Evolutionary conservation across 139 green algal species (phyloP).

Genomic region (Chlamydomonas schloesseri): DNA sequence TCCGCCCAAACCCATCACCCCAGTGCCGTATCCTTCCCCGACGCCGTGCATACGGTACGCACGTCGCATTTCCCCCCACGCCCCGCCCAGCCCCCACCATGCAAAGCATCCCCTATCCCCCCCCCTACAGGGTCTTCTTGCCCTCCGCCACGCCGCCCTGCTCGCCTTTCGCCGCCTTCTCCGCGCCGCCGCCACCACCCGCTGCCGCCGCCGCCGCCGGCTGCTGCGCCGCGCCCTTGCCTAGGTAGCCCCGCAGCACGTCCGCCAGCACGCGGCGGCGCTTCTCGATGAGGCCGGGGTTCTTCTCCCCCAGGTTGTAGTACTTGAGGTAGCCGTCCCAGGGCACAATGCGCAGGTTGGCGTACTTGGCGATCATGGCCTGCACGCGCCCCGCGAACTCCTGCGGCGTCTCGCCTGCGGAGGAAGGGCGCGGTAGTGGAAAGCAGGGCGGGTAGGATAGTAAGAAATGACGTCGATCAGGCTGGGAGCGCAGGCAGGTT

Average conservation of each 20-base stretch:
- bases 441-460: not conserved
- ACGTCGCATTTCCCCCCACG: no score
- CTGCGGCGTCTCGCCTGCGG: slow-evolving; percentile 76
- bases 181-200: no score
- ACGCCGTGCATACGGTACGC: no score
- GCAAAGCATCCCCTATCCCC: no score
- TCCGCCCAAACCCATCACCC: no score
- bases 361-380: slow-evolving; percentile 84
- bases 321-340: slow-evolving; percentile 99
- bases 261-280: slow-evolving; percentile 38
- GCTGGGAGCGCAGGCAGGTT: no score
- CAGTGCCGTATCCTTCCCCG: no score
- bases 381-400: slow-evolving; percentile 92
- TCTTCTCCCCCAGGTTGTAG: slow-evolving; percentile 92
- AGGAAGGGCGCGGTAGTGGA: not conserved
- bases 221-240: not conserved
- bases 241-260: slow-evolving; percentile 42
- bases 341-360: slow-evolving; percentile 83
- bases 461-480: not conserved
- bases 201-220: not conserved
- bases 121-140: no score
- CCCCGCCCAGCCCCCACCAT: no score
- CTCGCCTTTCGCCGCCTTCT: no score
- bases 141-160: no score
- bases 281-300: slow-evolving; percentile 56